Base-by-base conservation (phyloP, 148 eudicot species). In the Selenicereus undatus region DNA sequence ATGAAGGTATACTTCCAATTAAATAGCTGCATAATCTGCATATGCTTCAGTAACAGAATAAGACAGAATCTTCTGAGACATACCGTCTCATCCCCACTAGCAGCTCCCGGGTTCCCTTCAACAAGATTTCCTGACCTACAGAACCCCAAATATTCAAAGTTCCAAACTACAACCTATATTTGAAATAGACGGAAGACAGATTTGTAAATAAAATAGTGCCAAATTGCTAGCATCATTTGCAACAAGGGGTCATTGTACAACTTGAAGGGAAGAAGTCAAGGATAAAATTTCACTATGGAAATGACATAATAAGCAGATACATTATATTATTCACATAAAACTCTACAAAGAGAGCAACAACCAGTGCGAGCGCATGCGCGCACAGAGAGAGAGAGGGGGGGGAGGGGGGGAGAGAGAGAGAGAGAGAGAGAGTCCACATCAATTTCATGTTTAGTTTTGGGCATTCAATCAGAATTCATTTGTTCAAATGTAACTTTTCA, bases 31-130 rank as follows among this genome's bases (percentile, higher is more conserved):
- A 24, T 66, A 20, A n/a, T 39, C 43, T 24, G 78, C 78, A 83
- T 73, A 65, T n/a, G 72, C 76, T 76, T 27, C 43, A 54, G 42
- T 20, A 21, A 62, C 36, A 54, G 32, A 69, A 58, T 32, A 48
- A 48, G 68, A 62, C 43, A 11, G 30, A 50, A 72, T 3, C 36
- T 60, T 78, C 74, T 24, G 43, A 80, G 81, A 81, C 88, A 73
- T 90, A 96, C 99, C 88, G 99, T 96, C 87, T 90, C 99, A 85
- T 96, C 99, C 64, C 99, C 99, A 87, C 98, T 93, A 51, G 90
- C 22, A 78, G 88, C 83, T 85, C 99, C 97, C 24, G 97, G 96
- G 83, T 92, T 88, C 77, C 97, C 99, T 84, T 96, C 99, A 84
- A 93, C 89, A 84, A 85, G 81, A 86, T 91, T 91, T 58, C 99